These are phyloP conservation scores for Podaxis rugospora DNA, from an alignment of 768 basidiomycete genomes.

Conservation along the genomic window DNA sequence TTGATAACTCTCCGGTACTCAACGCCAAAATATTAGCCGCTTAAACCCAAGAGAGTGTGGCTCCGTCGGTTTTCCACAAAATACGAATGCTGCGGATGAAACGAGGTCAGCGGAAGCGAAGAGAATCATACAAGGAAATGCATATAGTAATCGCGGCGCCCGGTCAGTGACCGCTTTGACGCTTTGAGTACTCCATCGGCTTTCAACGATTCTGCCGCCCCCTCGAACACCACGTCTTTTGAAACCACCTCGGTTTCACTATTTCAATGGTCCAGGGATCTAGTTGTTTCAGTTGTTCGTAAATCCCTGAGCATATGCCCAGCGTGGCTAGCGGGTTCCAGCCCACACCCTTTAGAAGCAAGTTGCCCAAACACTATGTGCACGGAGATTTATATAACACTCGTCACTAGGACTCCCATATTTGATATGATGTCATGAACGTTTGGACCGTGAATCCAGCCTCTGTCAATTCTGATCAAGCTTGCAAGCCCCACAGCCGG, in stretches of 20 bases:
- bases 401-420: not conserved
- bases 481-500: not conserved
- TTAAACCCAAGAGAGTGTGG: not conserved
- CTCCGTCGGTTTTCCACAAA: not conserved
- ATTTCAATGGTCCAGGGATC: too few relatives aligned
- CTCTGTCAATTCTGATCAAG: not conserved
- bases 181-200: too few relatives aligned
- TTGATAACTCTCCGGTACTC: not conserved
- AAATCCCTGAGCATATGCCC: not conserved
- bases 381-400: not conserved
- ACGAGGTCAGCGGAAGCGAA: not conserved
- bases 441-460: not conserved
- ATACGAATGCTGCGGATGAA: not conserved
- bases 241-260: too few relatives aligned
- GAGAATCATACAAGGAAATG: not conserved
- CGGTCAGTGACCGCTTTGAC: not conserved
- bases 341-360: too few relatives aligned
- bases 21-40: not conserved
- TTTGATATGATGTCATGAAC: not conserved
- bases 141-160: not conserved
- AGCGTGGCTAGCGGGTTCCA: too few relatives aligned
- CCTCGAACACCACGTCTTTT: too few relatives aligned
- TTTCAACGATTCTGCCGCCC: too few relatives aligned
- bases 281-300: not conserved
- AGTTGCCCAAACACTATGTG: not conserved